Percentiles rank a stretch among this genome's conserved stretches.
phyloP scores from a whole-genome alignment of 2,329 filamentous ascomycete genomes.

The Endoconidiophora polonica region DNA sequence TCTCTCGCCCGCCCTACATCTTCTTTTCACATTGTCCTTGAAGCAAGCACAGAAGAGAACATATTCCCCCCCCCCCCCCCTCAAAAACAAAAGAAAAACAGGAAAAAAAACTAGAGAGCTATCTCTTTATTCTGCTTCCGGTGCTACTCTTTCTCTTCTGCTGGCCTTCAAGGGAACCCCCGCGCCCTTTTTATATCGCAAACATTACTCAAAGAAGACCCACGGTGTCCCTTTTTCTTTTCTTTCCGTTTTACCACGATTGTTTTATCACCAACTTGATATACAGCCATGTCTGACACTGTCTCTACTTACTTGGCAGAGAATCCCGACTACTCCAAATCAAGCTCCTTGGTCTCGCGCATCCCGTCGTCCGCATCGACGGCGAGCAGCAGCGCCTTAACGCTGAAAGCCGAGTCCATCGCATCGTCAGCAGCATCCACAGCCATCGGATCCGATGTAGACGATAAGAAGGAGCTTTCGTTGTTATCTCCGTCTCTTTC shows the following conservation, averaged over 20 bases:
- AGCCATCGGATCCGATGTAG: not conserved
- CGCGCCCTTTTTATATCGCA: not conserved
- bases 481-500: not conserved
- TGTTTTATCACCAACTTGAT: not conserved
- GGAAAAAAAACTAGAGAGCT: not conserved
- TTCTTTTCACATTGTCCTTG: not conserved
- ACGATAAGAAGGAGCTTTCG: not conserved
- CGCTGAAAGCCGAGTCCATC: conserved; percentile 6
- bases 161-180: not conserved
- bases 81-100: not conserved
- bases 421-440: conserved; percentile 8
- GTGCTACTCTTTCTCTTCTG: not conserved
- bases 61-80: not conserved
- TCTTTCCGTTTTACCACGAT: not conserved
- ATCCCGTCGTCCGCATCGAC: conserved; percentile 6
- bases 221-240: not conserved
- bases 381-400: not conserved
- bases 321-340: not conserved
- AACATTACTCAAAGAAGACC: not conserved
- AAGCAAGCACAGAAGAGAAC: no score
- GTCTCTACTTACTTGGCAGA: not conserved
- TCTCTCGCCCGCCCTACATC: not conserved
- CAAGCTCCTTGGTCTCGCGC: conserved; percentile 1
- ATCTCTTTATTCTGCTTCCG: not conserved
- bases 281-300: not conserved